Conservation (phyloP, 2,329 filamentous ascomycete species). For the Colletotrichum plurivorum region DNA sequence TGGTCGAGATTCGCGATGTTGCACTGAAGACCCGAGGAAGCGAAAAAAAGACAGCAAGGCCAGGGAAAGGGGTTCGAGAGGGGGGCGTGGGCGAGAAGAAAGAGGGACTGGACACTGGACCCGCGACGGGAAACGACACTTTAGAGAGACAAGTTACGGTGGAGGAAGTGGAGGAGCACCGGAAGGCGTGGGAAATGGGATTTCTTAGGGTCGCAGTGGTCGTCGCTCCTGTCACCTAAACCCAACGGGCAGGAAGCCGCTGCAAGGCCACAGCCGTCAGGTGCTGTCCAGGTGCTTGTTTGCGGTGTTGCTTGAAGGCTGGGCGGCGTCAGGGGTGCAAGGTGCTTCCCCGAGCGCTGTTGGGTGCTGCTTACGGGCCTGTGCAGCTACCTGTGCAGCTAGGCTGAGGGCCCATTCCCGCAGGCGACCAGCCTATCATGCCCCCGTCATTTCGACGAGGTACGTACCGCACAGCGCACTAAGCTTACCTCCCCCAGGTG, state of each 20-base stretch:
- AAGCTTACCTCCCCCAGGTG: neutral
- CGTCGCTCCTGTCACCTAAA: constrained; percentile 6
- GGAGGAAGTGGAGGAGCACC: constrained; percentile 19
- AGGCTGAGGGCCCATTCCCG: neutral
- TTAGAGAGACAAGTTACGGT: constrained; percentile 23
- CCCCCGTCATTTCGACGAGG: neutral
- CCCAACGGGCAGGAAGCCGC: constrained; percentile 17
- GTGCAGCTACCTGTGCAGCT: constrained; percentile 17
- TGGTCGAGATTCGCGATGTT: constrained; percentile 29
- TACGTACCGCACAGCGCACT: constrained; percentile 25
- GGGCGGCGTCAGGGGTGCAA: constrained; percentile 33
- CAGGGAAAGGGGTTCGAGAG: constrained; percentile 38
- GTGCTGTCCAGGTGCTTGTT: constrained; percentile 11
- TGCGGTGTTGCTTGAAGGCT: constrained; percentile 24
- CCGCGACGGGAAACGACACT: constrained; percentile 26
- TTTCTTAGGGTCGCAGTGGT: constrained; percentile 17
- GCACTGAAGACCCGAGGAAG: constrained; percentile 13
- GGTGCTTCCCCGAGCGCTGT: constrained; percentile 25
- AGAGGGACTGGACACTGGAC: neutral
- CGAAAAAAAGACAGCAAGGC: constrained; percentile 12
- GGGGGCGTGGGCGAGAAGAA: neutral
- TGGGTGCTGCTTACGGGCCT: neutral
- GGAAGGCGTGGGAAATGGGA: constrained; percentile 34
- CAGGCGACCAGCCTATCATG: constrained; percentile 2
- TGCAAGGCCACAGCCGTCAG: constrained; percentile 20